Conservation (phyloP, 2,329 filamentous ascomycete genomes). For the Ceratocystiopsis sp. region DNA sequence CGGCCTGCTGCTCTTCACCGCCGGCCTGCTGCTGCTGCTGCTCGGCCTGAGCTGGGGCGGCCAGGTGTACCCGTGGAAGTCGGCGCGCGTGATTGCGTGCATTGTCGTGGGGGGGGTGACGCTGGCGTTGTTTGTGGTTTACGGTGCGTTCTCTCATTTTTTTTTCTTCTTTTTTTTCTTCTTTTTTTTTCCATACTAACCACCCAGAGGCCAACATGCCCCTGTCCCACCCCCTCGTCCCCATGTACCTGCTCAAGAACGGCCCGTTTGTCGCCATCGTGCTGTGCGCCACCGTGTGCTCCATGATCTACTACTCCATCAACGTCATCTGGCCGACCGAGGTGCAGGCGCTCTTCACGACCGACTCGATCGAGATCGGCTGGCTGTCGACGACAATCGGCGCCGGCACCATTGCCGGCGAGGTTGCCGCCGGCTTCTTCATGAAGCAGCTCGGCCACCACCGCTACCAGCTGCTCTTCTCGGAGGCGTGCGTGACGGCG, state of each 20-base stretch:
- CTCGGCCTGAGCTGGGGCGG: slow-evolving; percentile 5
- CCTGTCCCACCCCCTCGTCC: slow-evolving; percentile 2
- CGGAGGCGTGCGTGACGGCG: neutral
- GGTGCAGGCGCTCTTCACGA: slow-evolving; percentile 3
- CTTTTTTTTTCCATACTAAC: neutral
- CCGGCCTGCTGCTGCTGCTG: slow-evolving; percentile 3
- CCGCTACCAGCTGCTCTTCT: slow-evolving; percentile 3
- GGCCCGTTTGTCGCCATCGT: slow-evolving; percentile 1
- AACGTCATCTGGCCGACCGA: slow-evolving; percentile 4
- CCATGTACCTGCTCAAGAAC: slow-evolving; percentile 4
- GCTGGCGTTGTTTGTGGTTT: too few species aligned
- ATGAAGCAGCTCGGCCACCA: slow-evolving; percentile 2
- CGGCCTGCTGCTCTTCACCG: slow-evolving; percentile 2
- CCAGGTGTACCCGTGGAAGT: slow-evolving; percentile 2
- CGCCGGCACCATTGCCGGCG: slow-evolving; percentile 1
- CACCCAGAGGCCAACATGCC: slow-evolving; percentile 1
- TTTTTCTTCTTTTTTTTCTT: too few species aligned
- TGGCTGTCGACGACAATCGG: slow-evolving; percentile 4
- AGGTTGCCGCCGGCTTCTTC: slow-evolving; percentile 2
- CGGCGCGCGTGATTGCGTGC: slow-evolving; percentile 1
- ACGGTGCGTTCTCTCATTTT: too few species aligned
- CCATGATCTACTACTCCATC: slow-evolving; percentile 5
- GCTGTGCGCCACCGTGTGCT: slow-evolving; percentile 2
- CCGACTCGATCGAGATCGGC: slow-evolving; percentile 4
- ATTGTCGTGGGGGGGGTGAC: too few species aligned